Percentiles rank a stretch among this genome's conserved stretches.
Evolutionary conservation across 345 rosid species (phyloP).

Genomic region (Salix arbutifolia): DNA sequence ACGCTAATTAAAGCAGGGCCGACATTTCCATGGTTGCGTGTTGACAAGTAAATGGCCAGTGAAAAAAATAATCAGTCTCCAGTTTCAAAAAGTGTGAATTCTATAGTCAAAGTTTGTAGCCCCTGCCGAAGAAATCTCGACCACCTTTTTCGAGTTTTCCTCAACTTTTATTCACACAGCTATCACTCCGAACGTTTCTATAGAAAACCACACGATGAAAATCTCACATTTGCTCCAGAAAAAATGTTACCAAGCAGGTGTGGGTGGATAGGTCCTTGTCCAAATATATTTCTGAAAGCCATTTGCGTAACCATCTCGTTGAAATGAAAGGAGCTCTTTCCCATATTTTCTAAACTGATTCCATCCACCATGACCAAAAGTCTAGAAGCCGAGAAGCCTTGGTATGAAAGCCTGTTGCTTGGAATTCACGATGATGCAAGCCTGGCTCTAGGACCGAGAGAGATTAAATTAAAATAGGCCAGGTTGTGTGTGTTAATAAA

Average conservation of each 20-base stretch:
- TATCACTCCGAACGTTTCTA: not conserved
- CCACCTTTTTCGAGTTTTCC: not conserved
- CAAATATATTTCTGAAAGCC: not conserved
- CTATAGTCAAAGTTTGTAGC: slow-evolving; percentile 17
- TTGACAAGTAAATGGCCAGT: slow-evolving; percentile 13
- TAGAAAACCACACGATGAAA: not conserved
- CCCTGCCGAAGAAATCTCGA: slow-evolving; percentile 16
- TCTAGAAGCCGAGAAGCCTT: not conserved
- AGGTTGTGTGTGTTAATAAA: not conserved
- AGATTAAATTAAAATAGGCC: not conserved
- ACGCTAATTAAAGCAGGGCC: slow-evolving; percentile 8
- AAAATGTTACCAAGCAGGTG: not conserved
- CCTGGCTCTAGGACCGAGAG: too few relatives aligned
- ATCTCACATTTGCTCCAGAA: not conserved
- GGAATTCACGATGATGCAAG: not conserved
- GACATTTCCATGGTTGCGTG: slow-evolving; percentile 32
- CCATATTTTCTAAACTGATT: not conserved
- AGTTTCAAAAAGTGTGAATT: not conserved
- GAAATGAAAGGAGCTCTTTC: too few relatives aligned
- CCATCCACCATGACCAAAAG: not conserved
- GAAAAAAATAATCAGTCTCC: slow-evolving; percentile 1
- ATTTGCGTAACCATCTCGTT: too few relatives aligned
- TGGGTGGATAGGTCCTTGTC: not conserved
- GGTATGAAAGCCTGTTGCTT: not conserved
- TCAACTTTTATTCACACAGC: slow-evolving; percentile 2